Conservation (phyloP, 108 stramenopile genomes). For the Mayamaea pseudoterrestris region DNA sequence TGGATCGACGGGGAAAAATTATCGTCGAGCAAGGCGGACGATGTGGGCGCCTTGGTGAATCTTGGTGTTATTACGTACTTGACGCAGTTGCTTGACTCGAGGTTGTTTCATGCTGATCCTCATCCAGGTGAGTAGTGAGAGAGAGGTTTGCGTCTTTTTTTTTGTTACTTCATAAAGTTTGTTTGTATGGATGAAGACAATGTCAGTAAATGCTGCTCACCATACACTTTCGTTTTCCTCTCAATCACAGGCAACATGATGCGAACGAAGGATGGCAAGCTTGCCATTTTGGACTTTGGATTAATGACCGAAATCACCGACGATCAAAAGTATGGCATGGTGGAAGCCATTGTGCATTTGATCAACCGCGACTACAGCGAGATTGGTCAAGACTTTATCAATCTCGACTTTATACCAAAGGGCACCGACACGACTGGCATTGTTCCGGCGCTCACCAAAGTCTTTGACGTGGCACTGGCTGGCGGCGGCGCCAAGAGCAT, state of each 20-base stretch:
- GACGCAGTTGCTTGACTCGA: slow-evolving; percentile 75
- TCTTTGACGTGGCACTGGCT: slow-evolving; percentile 90
- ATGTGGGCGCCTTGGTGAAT: slow-evolving; percentile 88
- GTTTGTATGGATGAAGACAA: no score
- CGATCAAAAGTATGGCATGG: slow-evolving; percentile 91
- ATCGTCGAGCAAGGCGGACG: slow-evolving; percentile 74
- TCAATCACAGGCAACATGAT: slow-evolving; percentile 94
- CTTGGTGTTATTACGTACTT: slow-evolving; percentile 91
- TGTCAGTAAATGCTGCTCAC: no score
- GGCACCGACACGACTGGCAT: slow-evolving; percentile 85
- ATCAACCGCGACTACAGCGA: slow-evolving; percentile 87
- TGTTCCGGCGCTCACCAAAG: slow-evolving; percentile 84
- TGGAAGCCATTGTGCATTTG: slow-evolving; percentile 90
- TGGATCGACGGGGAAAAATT: slow-evolving; percentile 97
- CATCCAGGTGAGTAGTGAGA: slow-evolving; percentile 13
- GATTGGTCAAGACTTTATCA: slow-evolving; percentile 90
- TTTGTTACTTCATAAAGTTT: no score
- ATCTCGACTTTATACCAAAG: slow-evolving; percentile 85
- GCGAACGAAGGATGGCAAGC: slow-evolving; percentile 79
- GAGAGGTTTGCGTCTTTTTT: neutral
- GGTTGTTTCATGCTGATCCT: slow-evolving; percentile 15
- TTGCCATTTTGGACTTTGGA: slow-evolving; percentile 91
- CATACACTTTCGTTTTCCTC: no score
- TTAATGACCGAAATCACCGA: slow-evolving; percentile 92
- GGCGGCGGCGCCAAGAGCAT: slow-evolving; percentile 93